phyloP scores from a whole-genome alignment of 148 eudicot species.

The Dianthus caryophyllus region DNA sequence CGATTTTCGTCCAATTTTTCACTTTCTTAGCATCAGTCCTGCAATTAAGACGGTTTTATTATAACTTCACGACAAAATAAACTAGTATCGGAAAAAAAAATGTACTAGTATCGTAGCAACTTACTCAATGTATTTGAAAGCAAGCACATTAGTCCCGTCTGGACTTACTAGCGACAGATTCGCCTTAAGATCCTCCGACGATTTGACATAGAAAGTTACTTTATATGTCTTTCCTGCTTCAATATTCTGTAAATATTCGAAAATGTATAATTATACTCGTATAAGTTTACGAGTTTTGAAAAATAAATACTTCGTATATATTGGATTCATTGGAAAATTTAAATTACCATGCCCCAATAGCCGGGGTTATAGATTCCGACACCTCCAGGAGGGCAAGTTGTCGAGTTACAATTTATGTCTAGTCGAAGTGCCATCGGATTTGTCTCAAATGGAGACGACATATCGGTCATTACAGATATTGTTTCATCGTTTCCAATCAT shows the following conservation, averaged over 20 bases:
- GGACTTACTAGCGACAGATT: constrained; percentile 24
- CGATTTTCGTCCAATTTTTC: constrained; percentile 57
- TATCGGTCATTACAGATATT: constrained; percentile 27
- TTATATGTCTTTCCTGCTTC: constrained; percentile 31
- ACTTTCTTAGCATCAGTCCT: constrained; percentile 42
- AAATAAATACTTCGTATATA: too few relatives aligned
- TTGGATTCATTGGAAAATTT: not conserved
- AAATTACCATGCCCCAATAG: constrained; percentile 44
- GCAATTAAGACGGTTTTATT: not conserved
- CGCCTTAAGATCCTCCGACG: constrained; percentile 23
- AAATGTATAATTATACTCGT: too few relatives aligned
- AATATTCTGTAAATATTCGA: constrained; percentile 28
- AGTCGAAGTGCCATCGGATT: constrained; percentile 39
- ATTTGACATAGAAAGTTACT: constrained; percentile 23
- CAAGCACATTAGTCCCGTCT: constrained; percentile 30
- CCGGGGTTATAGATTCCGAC: constrained; percentile 49
- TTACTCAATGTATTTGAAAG: constrained; percentile 25
- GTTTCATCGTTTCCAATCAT: constrained; percentile 27
- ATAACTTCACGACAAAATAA: not conserved
- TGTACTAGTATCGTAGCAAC: not conserved
- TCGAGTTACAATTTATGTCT: constrained; percentile 31
- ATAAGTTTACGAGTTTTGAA: too few relatives aligned
- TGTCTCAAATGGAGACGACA: constrained; percentile 28
- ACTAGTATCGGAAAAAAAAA: too few relatives aligned
- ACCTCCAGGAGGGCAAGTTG: constrained; percentile 35